A percentile compares a stretch with the other conserved stretches of the same genome.
These are phyloP conservation scores for Selenicereus undatus DNA, from an alignment of 148 eudicot genomes.

Conservation along the genomic window DNA sequence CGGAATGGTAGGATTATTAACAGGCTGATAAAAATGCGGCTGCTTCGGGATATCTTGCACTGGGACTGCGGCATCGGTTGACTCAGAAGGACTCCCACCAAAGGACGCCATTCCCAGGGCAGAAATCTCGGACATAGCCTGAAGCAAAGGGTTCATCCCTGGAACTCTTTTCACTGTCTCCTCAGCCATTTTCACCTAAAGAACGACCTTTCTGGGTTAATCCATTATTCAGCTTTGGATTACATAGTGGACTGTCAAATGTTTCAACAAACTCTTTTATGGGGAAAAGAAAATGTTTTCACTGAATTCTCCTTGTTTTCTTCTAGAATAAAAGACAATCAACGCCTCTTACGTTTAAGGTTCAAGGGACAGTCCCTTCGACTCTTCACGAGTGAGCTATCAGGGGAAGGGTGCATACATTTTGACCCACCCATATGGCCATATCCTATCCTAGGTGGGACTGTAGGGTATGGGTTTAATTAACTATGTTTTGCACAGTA, in stretches of 20 bases:
- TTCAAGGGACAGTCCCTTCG: not conserved
- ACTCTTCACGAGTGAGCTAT: not conserved
- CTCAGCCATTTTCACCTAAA: slow-evolving; percentile 98
- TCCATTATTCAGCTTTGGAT: not conserved
- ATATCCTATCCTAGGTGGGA: not conserved
- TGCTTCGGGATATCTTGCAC: slow-evolving; percentile 58
- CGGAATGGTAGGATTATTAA: slow-evolving; percentile 29
- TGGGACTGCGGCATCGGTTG: slow-evolving; percentile 73
- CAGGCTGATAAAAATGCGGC: slow-evolving; percentile 50
- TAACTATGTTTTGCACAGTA: not conserved
- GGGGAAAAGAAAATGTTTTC: too few species aligned
- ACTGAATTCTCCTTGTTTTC: too few species aligned
- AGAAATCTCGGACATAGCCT: slow-evolving; percentile 82
- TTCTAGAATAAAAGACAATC: too few species aligned
- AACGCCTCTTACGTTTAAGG: not conserved
- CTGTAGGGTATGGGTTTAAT: not conserved
- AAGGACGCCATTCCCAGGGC: slow-evolving; percentile 57
- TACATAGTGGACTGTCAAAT: not conserved
- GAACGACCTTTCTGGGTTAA: not conserved
- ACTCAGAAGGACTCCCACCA: slow-evolving; percentile 57
- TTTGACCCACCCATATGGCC: not conserved
- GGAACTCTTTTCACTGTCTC: slow-evolving; percentile 89
- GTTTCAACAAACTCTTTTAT: not conserved
- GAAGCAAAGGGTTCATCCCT: slow-evolving; percentile 76
- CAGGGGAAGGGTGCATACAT: not conserved